These are phyloP conservation scores for Phalaenopsis equestris DNA, from an alignment of 106 monocot genomes.

Conservation along the genomic window DNA sequence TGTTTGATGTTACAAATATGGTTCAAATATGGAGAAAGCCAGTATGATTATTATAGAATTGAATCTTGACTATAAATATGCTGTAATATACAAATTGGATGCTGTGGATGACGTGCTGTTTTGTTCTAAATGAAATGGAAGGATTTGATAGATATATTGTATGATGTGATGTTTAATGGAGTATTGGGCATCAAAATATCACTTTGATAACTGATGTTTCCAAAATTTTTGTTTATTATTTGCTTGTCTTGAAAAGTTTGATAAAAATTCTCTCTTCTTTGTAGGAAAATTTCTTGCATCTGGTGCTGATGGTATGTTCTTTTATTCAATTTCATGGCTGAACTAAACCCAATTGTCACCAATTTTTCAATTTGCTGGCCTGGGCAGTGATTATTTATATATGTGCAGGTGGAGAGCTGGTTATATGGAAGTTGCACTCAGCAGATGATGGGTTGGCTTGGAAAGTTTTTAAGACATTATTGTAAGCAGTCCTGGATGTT, in stretches of 20 bases:
- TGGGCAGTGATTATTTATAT: neutral
- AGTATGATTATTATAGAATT: neutral
- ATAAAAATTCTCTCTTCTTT: slow-evolving; percentile 10
- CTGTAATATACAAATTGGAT: neutral
- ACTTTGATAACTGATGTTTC: neutral
- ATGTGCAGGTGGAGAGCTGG: slow-evolving; percentile 65
- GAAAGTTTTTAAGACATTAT: slow-evolving; percentile 80
- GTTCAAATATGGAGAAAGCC: neutral
- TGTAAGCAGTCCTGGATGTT: slow-evolving; percentile 31
- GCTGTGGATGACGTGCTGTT: neutral
- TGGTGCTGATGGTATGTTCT: slow-evolving; percentile 88
- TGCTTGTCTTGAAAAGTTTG: neutral
- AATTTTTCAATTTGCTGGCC: neutral
- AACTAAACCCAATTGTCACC: neutral
- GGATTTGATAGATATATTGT: neutral
- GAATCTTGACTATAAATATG: neutral
- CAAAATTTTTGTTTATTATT: neutral
- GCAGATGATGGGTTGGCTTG: slow-evolving; percentile 53
- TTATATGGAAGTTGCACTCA: slow-evolving; percentile 70
- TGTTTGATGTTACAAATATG: neutral
- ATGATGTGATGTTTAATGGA: too few species aligned
- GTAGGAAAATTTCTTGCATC: slow-evolving; percentile 85
- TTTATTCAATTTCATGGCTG: neutral
- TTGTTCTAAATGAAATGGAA: neutral
- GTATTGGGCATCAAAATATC: too few species aligned